These are phyloP conservation scores for Eutrema japonicum DNA, from an alignment of 345 rosid genomes.

Conservation along the genomic window DNA sequence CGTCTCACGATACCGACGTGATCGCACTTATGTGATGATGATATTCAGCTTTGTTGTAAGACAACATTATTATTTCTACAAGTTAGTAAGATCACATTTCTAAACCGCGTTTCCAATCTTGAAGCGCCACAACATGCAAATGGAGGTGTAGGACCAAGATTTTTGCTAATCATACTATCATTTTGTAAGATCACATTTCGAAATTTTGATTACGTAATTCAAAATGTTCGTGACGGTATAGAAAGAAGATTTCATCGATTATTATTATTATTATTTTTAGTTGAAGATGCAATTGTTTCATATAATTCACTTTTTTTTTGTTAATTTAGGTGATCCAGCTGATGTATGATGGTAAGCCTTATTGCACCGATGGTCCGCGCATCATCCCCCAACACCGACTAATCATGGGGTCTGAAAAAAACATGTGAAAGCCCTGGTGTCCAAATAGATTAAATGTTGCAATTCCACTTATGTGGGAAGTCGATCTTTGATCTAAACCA, in stretches of 20 bases:
- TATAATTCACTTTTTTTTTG: too few species aligned
- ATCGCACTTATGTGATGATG: constrained; percentile 15
- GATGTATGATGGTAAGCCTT: too few species aligned
- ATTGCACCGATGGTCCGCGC: too few species aligned
- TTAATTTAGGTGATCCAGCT: too few species aligned
- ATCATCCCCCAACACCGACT: too few species aligned
- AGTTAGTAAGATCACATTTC: neutral
- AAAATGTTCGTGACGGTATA: neutral
- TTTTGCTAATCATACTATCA: constrained; percentile 6
- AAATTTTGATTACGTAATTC: neutral
- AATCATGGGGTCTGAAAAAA: too few species aligned
- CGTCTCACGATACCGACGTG: neutral
- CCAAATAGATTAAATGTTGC: too few species aligned
- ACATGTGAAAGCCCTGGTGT: too few species aligned
- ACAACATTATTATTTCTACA: constrained; percentile 28
- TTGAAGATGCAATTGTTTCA: neutral
- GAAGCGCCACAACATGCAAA: neutral
- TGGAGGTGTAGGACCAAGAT: neutral
- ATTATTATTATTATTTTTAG: neutral
- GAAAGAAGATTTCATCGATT: neutral
- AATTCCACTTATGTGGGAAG: too few species aligned
- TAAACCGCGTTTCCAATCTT: neutral
- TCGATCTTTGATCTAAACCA: too few species aligned
- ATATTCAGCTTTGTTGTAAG: constrained; percentile 18
- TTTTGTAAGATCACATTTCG: neutral